Percentiles rank a stretch among this genome's conserved stretches.
Evolutionary conservation across 768 basidiomycete genomes (phyloP).

Genomic region (Serendipita vermifera): DNA sequence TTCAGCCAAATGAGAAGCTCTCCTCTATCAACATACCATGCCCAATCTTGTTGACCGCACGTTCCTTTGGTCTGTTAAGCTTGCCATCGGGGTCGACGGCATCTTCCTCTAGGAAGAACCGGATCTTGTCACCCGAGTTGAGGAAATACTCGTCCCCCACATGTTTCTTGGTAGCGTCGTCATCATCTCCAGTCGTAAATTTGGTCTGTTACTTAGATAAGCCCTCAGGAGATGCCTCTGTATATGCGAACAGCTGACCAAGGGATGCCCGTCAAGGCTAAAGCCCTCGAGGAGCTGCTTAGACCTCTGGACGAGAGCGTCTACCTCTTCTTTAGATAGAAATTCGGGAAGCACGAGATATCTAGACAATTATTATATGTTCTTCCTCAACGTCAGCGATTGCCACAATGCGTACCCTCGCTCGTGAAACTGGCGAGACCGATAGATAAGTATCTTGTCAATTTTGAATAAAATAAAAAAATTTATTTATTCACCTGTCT

Average conservation of each 20-base stretch:
- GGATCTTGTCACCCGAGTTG: conserved; percentile 83
- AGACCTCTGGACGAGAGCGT: conserved; percentile 52
- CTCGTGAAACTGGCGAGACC: neutral
- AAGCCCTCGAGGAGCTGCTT: conserved; percentile 71
- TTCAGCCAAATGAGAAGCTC: neutral
- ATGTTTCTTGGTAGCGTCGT: conserved; percentile 34
- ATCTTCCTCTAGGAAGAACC: conserved; percentile 87
- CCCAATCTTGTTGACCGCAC: conserved; percentile 90
- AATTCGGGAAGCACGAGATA: conserved; percentile 73
- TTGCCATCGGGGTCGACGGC: conserved; percentile 59
- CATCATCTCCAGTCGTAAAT: conserved; percentile 60
- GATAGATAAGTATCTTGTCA: neutral
- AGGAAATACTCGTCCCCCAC: conserved; percentile 92
- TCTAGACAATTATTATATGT: conserved; percentile 26
- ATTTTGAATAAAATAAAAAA: neutral
- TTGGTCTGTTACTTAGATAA: conserved; percentile 46
- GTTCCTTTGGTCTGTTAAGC: conserved; percentile 40
- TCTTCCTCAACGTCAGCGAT: neutral
- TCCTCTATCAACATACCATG: conserved; percentile 41
- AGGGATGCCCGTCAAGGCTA: conserved; percentile 61
- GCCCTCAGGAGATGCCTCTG: neutral
- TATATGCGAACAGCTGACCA: conserved; percentile 32
- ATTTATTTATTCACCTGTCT: neutral
- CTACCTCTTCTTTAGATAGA: conserved; percentile 43
- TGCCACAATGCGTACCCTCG: neutral